A percentile compares a stretch with the other conserved stretches of the same genome.
These are phyloP conservation scores for Zhuliangozyma blackwelliae DNA, from an alignment of 1,139 yeast species.

Conservation along the genomic window DNA sequence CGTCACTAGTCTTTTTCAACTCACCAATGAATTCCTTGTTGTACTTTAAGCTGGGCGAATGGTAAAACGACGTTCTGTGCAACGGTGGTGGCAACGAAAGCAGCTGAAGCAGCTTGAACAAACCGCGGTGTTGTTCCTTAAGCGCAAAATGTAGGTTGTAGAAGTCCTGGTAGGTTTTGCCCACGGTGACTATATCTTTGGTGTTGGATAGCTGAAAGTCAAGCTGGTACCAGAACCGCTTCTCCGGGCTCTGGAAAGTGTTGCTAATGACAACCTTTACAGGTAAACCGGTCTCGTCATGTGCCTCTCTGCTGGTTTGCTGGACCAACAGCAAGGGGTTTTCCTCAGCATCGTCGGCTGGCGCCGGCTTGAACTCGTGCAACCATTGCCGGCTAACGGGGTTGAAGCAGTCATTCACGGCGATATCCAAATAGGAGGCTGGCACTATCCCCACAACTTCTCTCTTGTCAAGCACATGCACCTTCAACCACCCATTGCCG, in stretches of 20 bases:
- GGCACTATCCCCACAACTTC: constrained; percentile 29
- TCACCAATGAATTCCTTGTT: constrained; percentile 18
- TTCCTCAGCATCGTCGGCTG: background rate
- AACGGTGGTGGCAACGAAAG: constrained; percentile 41
- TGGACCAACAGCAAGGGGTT: background rate
- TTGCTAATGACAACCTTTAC: constrained; percentile 4
- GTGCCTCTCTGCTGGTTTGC: background rate
- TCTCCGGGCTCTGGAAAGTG: constrained; percentile 7
- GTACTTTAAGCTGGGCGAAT: constrained; percentile 9
- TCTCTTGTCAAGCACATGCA: constrained; percentile 26
- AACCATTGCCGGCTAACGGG: constrained; percentile 33
- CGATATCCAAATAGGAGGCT: constrained; percentile 34
- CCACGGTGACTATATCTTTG: constrained; percentile 19
- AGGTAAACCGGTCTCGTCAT: background rate
- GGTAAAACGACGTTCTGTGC: constrained; percentile 3
- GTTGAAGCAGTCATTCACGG: constrained; percentile 28
- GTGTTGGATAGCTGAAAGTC: constrained; percentile 21
- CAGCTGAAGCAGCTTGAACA: constrained; percentile 10
- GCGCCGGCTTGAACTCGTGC: constrained; percentile 9
- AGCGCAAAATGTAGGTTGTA: constrained; percentile 28
- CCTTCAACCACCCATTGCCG: constrained; percentile 37
- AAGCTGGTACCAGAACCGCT: constrained; percentile 30
- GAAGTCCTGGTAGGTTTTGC: constrained; percentile 34
- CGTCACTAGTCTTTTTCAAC: constrained; percentile 25
- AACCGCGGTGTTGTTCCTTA: constrained; percentile 7